phyloP scores from a whole-genome alignment of 2,329 filamentous ascomycete genomes.

The Ophiobolus disseminans region DNA sequence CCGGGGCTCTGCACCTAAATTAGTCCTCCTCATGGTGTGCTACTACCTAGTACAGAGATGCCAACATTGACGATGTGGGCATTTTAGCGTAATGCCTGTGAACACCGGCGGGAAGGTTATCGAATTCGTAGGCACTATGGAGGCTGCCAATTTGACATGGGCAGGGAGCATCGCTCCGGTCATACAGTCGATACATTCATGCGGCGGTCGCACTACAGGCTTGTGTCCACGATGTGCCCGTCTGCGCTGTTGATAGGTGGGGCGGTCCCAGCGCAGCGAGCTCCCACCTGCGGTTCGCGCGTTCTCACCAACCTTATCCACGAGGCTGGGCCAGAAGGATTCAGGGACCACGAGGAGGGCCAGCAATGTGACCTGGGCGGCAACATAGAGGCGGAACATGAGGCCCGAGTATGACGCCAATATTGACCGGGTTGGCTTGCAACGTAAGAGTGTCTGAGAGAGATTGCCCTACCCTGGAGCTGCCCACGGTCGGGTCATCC shows the following conservation, averaged over 20 bases:
- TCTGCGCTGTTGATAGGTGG: slow-evolving; percentile 6
- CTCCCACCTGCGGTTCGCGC: slow-evolving; percentile 36
- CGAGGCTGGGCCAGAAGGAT: slow-evolving; percentile 36
- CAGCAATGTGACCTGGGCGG: slow-evolving; percentile 20
- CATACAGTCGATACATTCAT: slow-evolving; percentile 38
- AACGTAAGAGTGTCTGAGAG: slow-evolving; percentile 6
- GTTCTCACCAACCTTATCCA: slow-evolving; percentile 44
- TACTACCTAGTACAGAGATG: too few relatives aligned
- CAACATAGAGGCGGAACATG: slow-evolving; percentile 28
- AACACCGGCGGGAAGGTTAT: too few relatives aligned
- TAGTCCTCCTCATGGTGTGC: too few relatives aligned
- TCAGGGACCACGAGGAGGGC: slow-evolving; percentile 37
- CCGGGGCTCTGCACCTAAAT: slow-evolving; percentile 22
- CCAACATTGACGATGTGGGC: too few relatives aligned
- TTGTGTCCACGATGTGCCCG: not conserved
- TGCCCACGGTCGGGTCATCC: slow-evolving; percentile 8
- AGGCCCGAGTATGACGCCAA: slow-evolving; percentile 1
- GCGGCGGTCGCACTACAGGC: slow-evolving; percentile 30
- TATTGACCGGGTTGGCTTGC: too few relatives aligned
- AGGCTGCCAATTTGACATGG: too few relatives aligned
- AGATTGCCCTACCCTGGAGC: slow-evolving; percentile 15
- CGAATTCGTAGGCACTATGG: too few relatives aligned
- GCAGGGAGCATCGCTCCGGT: slow-evolving; percentile 19
- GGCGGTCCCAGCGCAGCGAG: slow-evolving; percentile 20
- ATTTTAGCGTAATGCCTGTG: too few relatives aligned